phyloP scores from a whole-genome alignment of 2,329 filamentous ascomycete species.

The Trichoderma polysporum region DNA sequence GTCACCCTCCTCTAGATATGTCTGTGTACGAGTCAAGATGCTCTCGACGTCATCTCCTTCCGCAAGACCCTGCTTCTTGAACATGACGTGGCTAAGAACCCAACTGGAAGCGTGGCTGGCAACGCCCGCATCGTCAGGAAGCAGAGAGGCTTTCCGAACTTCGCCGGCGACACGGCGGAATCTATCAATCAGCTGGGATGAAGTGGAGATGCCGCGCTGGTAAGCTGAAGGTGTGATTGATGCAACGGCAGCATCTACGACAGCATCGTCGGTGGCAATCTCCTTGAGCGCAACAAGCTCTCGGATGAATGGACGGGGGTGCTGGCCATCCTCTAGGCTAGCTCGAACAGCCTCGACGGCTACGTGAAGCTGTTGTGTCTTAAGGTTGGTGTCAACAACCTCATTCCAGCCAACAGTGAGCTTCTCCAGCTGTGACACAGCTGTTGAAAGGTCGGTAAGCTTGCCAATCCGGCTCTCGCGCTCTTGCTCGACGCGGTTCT shows the following conservation, averaged over 20 bases:
- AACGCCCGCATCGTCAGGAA: slow-evolving; percentile 91
- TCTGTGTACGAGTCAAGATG: slow-evolving; percentile 85
- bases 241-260: slow-evolving; percentile 92
- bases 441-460: slow-evolving; percentile 73
- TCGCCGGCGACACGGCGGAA: slow-evolving; percentile 91
- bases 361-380: slow-evolving; percentile 94
- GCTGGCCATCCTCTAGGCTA: slow-evolving; percentile 68
- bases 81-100: slow-evolving; percentile 88
- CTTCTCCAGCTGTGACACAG: slow-evolving; percentile 80
- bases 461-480: slow-evolving; percentile 83
- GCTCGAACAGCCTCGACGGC: slow-evolving; percentile 90
- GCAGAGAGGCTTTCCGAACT: slow-evolving; percentile 88
- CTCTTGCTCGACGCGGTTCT: slow-evolving; percentile 82
- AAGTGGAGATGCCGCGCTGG: slow-evolving; percentile 82
- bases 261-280: slow-evolving; percentile 76
- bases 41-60: slow-evolving; percentile 90
- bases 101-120: slow-evolving; percentile 90
- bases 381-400: slow-evolving; percentile 85
- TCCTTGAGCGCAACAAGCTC: slow-evolving; percentile 95
- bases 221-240: slow-evolving; percentile 94
- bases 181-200: slow-evolving; percentile 85
- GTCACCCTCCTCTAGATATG: slow-evolving; percentile 86
- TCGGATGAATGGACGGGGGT: slow-evolving; percentile 81
- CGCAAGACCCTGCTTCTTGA: slow-evolving; percentile 87
- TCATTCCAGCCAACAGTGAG: slow-evolving; percentile 87